These are phyloP conservation scores for Aspergillus versicolor DNA, from an alignment of 2,329 filamentous ascomycete species.

Conservation along the genomic window DNA sequence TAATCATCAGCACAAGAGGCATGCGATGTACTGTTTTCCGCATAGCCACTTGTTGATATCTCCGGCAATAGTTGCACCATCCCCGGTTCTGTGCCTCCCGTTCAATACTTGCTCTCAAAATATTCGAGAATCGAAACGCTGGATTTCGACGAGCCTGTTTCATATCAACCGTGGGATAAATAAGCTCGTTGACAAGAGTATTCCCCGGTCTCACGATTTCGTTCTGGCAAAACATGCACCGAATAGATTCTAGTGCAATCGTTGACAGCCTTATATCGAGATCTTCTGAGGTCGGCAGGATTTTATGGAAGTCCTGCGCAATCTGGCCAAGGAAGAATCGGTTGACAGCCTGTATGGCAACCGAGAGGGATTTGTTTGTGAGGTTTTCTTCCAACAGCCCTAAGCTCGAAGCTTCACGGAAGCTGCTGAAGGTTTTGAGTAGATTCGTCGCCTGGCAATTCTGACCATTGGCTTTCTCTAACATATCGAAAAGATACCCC, in stretches of 20 bases:
- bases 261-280: conserved; percentile 66
- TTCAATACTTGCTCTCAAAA: conserved; percentile 90
- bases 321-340: conserved; percentile 84
- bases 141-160: conserved; percentile 52
- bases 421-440: conserved; percentile 81
- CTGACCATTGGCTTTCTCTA: conserved; percentile 89
- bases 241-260: conserved; percentile 57
- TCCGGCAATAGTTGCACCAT: conserved; percentile 88
- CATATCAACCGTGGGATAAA: conserved; percentile 66
- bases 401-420: conserved; percentile 73
- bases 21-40: conserved; percentile 80
- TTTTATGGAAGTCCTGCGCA: conserved; percentile 70
- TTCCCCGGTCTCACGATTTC: conserved; percentile 79
- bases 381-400: conserved; percentile 83
- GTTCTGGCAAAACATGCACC: conserved; percentile 82
- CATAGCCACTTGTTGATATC: conserved; percentile 84
- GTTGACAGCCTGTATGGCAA: conserved; percentile 82
- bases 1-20: conserved; percentile 84
- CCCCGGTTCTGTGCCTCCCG: conserved; percentile 84
- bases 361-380: conserved; percentile 69
- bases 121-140: conserved; percentile 71
- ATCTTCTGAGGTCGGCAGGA: conserved; percentile 59
- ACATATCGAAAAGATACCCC: conserved; percentile 95
- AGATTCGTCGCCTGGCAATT: conserved; percentile 97
- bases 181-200: conserved; percentile 79